phyloP scores from a whole-genome alignment of 768 basidiomycete species.

The Plicaturopsis crispa region DNA sequence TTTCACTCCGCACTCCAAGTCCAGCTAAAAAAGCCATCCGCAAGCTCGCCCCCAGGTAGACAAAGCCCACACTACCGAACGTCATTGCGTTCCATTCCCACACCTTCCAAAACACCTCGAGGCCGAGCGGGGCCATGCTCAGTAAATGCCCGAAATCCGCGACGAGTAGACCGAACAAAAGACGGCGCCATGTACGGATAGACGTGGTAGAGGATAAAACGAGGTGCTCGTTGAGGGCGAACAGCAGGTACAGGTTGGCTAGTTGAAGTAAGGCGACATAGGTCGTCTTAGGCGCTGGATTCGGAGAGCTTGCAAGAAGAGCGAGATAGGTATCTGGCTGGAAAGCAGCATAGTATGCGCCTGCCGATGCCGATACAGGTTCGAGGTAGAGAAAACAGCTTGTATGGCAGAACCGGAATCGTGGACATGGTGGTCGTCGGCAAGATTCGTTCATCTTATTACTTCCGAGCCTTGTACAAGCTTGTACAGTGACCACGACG shows the following conservation, averaged over 20 bases:
- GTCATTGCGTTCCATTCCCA: constrained; percentile 46
- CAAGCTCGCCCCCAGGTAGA: constrained; percentile 38
- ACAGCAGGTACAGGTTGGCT: constrained; percentile 42
- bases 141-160: constrained; percentile 43
- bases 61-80: constrained; percentile 49
- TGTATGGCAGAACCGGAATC: constrained; percentile 24
- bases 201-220: constrained; percentile 37
- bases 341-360: constrained; percentile 39
- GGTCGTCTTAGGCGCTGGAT: constrained; percentile 19
- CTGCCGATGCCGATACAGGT: constrained; percentile 41
- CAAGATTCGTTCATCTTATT: too few relatives aligned
- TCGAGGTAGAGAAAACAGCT: constrained; percentile 43
- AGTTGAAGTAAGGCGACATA: constrained; percentile 38
- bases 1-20: constrained; percentile 19
- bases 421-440: constrained; percentile 1
- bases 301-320: neutral
- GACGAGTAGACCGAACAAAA: constrained; percentile 35
- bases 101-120: constrained; percentile 33
- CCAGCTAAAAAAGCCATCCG: constrained; percentile 32
- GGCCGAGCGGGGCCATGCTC: constrained; percentile 35
- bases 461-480: too few relatives aligned
- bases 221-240: constrained; percentile 42
- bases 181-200: constrained; percentile 31
- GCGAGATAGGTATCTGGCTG: constrained; percentile 29
- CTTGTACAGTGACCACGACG: too few relatives aligned